phyloP scores from a whole-genome alignment of 1,284 basidiomycete species.

The Cutaneotrichosporon arboriforme region DNA sequence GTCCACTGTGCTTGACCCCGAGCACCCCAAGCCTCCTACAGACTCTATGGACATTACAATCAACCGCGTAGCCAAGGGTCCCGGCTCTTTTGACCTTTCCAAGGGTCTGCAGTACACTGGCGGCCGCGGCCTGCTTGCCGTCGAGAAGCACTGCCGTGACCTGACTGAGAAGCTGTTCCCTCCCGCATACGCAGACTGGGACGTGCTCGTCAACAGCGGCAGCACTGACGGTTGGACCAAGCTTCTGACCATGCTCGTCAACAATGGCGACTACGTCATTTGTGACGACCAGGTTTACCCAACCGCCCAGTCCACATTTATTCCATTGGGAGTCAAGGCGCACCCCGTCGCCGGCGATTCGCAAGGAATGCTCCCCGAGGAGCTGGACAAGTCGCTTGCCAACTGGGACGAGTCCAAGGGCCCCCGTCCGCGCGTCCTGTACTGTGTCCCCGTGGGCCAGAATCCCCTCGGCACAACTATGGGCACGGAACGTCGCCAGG shows the following conservation, averaged over 20 bases:
- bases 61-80: constrained; percentile 20
- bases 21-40: constrained; percentile 43
- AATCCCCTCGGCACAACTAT: constrained; percentile 71
- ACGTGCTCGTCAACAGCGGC: constrained; percentile 59
- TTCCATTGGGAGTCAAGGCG: constrained; percentile 23
- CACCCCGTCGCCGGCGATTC: constrained; percentile 59
- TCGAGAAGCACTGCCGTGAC: constrained; percentile 43
- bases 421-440: constrained; percentile 61
- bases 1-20: constrained; percentile 48
- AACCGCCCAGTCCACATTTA: constrained; percentile 31
- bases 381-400: constrained; percentile 56
- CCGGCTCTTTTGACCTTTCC: constrained; percentile 50
- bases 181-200: constrained; percentile 61
- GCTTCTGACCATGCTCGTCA: constrained; percentile 55
- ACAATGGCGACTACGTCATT: constrained; percentile 64
- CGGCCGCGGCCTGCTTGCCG: constrained; percentile 23
- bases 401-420: constrained; percentile 59
- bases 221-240: constrained; percentile 62
- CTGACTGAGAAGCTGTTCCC: constrained; percentile 58
- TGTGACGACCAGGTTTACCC: constrained; percentile 52
- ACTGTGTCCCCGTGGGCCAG: constrained; percentile 52
- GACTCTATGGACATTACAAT: constrained; percentile 57
- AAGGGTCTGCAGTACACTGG: constrained; percentile 65
- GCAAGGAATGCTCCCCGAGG: constrained; percentile 60
- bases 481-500: constrained; percentile 58